Base-by-base conservation (phyloP, 2,329 filamentous ascomycete genomes). In the Phyllosticta citriasiana region DNA sequence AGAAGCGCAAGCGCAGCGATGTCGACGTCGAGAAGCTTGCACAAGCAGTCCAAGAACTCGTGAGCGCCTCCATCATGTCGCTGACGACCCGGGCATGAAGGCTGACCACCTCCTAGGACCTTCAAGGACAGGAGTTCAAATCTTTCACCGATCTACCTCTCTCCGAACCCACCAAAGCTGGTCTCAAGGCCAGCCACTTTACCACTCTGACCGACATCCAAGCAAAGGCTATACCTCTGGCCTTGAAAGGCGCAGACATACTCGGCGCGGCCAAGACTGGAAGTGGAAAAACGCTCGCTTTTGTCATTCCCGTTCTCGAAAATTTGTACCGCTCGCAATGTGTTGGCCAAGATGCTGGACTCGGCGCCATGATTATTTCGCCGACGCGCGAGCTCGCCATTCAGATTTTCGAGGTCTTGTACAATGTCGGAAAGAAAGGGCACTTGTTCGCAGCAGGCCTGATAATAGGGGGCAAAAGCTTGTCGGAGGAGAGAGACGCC, bases 201-300 rank as follows among this genome's bases (percentile, higher is more conserved):
- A 89, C 92, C 70, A 86, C 84, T 56, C 80, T 97, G 66, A 99
- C 94, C 64, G 92, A 96, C 66, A 89, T 99, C 68, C 94, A 99
- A 77, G 83, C 88, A 56, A 87, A 87, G 70, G 91, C 92, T n/a
- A 88, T 99, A 63, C 91, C 90, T 5, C 81, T 91, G 63, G 92
- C 90, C 8, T 82, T 99, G 65, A 89, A 95, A 74, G 89, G 90
- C 62, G 79, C 80, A 62, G 94, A 99, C 73, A 89, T 99, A 51
- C 85, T 99, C 51, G 94, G 92, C 52, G 94, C 94, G 4, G 94
- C 94, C 51, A 97, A 96, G 76, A 97, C 93, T 0, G 93, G 93
- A 57, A 95, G 89, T 71, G 93, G 93, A 70, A 97, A 97, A 79
- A 97, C 93, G 0, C 80, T 99, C 25, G 90, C 94, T 0, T 99